phyloP scores from a whole-genome alignment of 371 early-diverging fungal genomes.

The Rhizopus stolonifer region DNA sequence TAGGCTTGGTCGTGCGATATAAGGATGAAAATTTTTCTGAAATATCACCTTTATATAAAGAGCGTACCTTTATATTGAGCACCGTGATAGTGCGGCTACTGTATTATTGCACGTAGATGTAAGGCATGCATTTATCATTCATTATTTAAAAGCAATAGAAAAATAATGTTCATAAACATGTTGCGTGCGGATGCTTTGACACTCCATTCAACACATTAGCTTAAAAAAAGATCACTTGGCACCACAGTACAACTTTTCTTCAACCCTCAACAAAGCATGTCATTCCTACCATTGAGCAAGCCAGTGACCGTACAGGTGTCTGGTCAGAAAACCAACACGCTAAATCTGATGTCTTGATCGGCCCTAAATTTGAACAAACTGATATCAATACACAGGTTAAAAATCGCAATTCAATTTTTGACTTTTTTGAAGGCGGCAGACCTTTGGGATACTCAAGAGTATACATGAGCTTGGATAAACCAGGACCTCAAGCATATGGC shows the following conservation, averaged over 20 bases:
- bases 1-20: too few species aligned
- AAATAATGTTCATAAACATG: too few species aligned
- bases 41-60: too few species aligned
- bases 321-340: constrained; percentile 81
- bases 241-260: constrained; percentile 24
- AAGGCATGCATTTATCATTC: too few species aligned
- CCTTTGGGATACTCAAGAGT: constrained; percentile 92
- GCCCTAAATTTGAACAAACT: constrained; percentile 89
- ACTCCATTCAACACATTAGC: constrained; percentile 20
- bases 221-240: neutral
- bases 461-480: constrained; percentile 86
- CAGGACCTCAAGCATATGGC: constrained; percentile 71
- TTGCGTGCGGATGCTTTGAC: constrained; percentile 35
- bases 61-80: too few species aligned
- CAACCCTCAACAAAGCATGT: constrained; percentile 38
- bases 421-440: constrained; percentile 68
- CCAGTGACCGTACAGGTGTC: constrained; percentile 69
- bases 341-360: constrained; percentile 67
- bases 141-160: too few species aligned
- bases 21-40: too few species aligned
- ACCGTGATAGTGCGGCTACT: too few species aligned
- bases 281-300: constrained; percentile 53
- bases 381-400: constrained; percentile 78
- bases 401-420: neutral
- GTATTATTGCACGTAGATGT: too few species aligned